These are phyloP conservation scores for Glarea lozoyensis DNA, from an alignment of 495 filamentous ascomycete genomes.

Conservation along the genomic window DNA sequence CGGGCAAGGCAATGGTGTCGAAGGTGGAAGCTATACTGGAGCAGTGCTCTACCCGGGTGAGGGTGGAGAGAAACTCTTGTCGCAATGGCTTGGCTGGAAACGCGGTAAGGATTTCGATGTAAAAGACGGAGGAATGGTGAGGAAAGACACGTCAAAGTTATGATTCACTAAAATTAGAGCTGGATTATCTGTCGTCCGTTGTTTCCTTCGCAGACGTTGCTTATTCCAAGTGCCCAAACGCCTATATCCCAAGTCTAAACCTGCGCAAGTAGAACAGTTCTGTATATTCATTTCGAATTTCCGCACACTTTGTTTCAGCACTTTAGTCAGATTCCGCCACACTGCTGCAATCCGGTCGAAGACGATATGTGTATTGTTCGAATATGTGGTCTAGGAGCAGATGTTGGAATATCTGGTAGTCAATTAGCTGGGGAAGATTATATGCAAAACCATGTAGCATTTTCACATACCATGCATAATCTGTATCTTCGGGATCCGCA, in stretches of 20 bases:
- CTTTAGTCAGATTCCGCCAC: too few relatives aligned
- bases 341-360: too few relatives aligned
- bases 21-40: conserved; percentile 56
- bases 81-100: conserved; percentile 72
- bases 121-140: conserved; percentile 48
- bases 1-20: conserved; percentile 39
- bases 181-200: neutral
- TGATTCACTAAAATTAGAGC: conserved; percentile 10
- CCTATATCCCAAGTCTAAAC: too few relatives aligned
- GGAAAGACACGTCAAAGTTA: conserved; percentile 23
- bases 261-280: too few relatives aligned
- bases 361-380: too few relatives aligned
- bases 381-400: too few relatives aligned
- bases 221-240: neutral
- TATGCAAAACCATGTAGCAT: neutral
- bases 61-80: conserved; percentile 62
- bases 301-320: neutral
- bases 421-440: neutral
- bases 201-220: neutral
- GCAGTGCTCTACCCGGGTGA: conserved; percentile 51
- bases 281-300: too few relatives aligned
- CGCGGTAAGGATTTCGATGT: conserved; percentile 59
- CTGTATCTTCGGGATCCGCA: neutral
- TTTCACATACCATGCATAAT: too few relatives aligned
- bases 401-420: too few relatives aligned